Percentiles rank a stretch among this genome's conserved stretches.
phyloP scores from a whole-genome alignment of 768 basidiomycete species.

The Multifurca ochricompacta region DNA sequence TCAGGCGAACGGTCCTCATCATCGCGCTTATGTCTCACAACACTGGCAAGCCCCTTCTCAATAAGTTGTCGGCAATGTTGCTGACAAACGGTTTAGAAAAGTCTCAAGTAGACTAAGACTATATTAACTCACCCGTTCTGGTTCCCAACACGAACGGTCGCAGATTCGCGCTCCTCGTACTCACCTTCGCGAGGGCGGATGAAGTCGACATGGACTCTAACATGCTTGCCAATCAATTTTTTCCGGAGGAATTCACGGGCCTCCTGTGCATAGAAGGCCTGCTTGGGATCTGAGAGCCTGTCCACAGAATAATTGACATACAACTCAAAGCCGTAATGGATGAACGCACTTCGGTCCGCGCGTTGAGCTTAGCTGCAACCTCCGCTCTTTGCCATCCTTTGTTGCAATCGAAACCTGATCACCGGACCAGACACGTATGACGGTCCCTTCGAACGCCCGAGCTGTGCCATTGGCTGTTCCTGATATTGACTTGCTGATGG shows the following conservation, averaged over 20 bases:
- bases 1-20: conserved; percentile 96
- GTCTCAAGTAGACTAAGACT: not conserved
- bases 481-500: conserved; percentile 41
- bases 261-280: conserved; percentile 84
- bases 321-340: not conserved
- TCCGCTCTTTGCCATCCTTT: conserved; percentile 70
- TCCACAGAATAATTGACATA: not conserved
- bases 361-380: conserved; percentile 83
- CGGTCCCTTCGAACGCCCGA: conserved; percentile 69
- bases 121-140: conserved; percentile 58
- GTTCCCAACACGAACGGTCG: conserved; percentile 77
- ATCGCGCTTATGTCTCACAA: conserved; percentile 87
- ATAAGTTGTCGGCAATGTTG: conserved; percentile 90
- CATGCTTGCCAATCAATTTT: conserved; percentile 83
- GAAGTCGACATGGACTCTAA: conserved; percentile 82
- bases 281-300: conserved; percentile 79
- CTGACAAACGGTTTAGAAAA: conserved; percentile 33
- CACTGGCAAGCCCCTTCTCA: conserved; percentile 86
- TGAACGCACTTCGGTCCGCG: conserved; percentile 66
- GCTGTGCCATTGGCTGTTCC: conserved; percentile 33
- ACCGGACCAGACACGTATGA: conserved; percentile 84
- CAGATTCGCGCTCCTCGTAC: conserved; percentile 89
- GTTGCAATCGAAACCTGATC: conserved; percentile 82
- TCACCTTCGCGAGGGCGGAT: conserved; percentile 88
- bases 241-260: conserved; percentile 91